Evolutionary conservation across 2,329 filamentous ascomycete genomes (phyloP), one percentile per base, ranked within the genome.

Genomic region (Ophiosphaerella herpotricha): DNA sequence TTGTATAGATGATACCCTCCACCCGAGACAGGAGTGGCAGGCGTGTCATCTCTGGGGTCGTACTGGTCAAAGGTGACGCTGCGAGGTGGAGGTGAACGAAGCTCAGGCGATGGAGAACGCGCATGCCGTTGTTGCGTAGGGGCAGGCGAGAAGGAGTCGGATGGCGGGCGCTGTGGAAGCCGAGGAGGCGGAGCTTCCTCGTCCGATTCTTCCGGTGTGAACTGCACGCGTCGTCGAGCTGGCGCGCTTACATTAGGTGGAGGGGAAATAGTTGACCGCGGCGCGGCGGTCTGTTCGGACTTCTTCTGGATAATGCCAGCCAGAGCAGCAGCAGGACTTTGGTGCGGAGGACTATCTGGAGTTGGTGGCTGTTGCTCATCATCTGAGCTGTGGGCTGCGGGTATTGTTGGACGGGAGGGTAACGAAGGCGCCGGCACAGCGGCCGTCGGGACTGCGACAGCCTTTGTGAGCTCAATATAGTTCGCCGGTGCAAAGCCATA

Each of bases 401-500:
- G 66, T 55, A 69, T 63, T 44, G 73, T 55, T 41, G 75, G 71
- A 33, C 76, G 67, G 18, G 68, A 46, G 32, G 76, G 76, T 61
- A 77, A 71, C 11, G 72, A 57, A 23, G 77, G 75, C 33, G 84
- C 78, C 13, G 37, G 31, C 14, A 59, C 43, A 7, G 54, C 33
- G 18, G 55, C 48, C 9, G 54, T 51, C 26, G 55, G 32, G 41
- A 74, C 65, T 40, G 79, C 77, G 16, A 78, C 68, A 24, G 71
- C 72, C 35, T 82, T 80, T 39, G 79, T 74, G 43, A 90, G 75
- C 60, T 97, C 91, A 59, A 97, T 96, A 72, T 99, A 99, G 74
- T 97, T 99, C 52, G 93, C 85, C 3, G 94, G 94, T 46, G 90
- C 94, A 74, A 99, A 99, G 41, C 94, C 94, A 77, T 86, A 99